A percentile compares a stretch with the other conserved stretches of the same genome.
Evolutionary conservation across 1,139 yeast species (phyloP).

Genomic region (Candida sanyaensis): DNA sequence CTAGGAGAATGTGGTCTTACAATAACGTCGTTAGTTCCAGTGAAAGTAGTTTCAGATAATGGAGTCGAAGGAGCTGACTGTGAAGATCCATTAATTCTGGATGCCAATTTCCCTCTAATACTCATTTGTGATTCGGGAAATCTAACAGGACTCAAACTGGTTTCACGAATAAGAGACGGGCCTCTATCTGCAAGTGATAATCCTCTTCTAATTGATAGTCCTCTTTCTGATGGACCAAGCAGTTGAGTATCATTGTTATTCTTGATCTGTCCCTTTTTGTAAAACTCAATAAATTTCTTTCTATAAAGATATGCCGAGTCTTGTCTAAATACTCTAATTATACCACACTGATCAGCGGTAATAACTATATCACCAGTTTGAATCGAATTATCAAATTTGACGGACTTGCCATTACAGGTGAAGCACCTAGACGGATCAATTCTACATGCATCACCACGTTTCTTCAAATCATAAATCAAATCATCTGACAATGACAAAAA

Average conservation of each 20-base stretch:
- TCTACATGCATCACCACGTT: conserved; percentile 24
- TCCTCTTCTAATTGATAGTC: conserved; percentile 6
- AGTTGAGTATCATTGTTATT: conserved; percentile 2
- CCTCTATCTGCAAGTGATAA: conserved; percentile 4
- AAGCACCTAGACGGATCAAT: conserved; percentile 8
- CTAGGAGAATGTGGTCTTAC: not conserved
- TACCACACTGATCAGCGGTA: conserved; percentile 75
- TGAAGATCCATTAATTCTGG: conserved; percentile 3
- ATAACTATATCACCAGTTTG: conserved; percentile 56
- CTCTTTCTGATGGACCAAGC: conserved; percentile 5
- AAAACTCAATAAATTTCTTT: conserved; percentile 21
- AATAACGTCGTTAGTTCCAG: not conserved
- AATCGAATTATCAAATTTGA: conserved; percentile 17
- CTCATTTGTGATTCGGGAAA: conserved; percentile 6
- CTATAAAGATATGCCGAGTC: conserved; percentile 59
- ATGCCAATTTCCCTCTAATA: conserved; percentile 8
- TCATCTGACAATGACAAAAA: conserved; percentile 75
- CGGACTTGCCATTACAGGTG: conserved; percentile 20
- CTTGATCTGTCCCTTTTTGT: conserved; percentile 14
- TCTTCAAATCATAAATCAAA: conserved; percentile 64
- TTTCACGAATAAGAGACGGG: not conserved
- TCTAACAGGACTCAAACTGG: conserved; percentile 8
- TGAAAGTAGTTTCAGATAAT: not conserved
- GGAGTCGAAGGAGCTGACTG: not conserved
- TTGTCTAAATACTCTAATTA: conserved; percentile 75